Percentiles rank a stretch among this genome's conserved stretches.
phyloP scores from a whole-genome alignment of 768 basidiomycete species.

The Pleurotus tuber-regium region DNA sequence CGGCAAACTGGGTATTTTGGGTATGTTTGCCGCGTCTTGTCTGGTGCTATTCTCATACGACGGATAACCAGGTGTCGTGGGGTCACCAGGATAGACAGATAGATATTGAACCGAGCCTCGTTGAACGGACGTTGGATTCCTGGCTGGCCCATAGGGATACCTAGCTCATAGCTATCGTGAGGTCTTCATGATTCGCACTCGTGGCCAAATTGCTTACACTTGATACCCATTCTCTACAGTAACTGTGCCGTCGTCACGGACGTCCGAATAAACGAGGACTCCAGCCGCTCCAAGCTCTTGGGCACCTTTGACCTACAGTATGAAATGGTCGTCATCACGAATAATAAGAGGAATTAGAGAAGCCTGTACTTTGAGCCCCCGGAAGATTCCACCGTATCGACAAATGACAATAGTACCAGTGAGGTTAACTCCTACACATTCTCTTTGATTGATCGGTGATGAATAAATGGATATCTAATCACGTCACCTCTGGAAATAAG shows the following conservation, averaged over 20 bases:
- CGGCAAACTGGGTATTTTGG: constrained; percentile 60
- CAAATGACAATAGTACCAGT: constrained; percentile 56
- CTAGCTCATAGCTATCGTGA: too few species aligned
- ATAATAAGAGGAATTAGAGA: background rate
- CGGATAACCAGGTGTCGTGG: constrained; percentile 52
- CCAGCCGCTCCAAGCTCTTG: constrained; percentile 64
- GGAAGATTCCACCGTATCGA: constrained; percentile 61
- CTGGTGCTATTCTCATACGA: constrained; percentile 65
- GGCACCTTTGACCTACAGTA: constrained; percentile 50
- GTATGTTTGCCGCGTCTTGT: constrained; percentile 44
- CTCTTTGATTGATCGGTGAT: too few species aligned
- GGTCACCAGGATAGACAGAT: constrained; percentile 51
- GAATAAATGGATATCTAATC: too few species aligned
- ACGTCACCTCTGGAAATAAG: constrained; percentile 52
- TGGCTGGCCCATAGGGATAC: constrained; percentile 69
- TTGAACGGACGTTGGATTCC: constrained; percentile 60
- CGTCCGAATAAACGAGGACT: constrained; percentile 62
- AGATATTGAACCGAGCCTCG: constrained; percentile 67
- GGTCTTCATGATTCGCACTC: too few species aligned
- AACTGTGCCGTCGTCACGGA: constrained; percentile 62
- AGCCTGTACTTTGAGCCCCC: constrained; percentile 62
- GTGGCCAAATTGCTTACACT: constrained; percentile 36
- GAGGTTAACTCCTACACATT: constrained; percentile 56
- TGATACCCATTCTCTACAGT: constrained; percentile 56
- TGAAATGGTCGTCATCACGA: background rate